Evolutionary conservation across 2,329 filamentous ascomycete species (phyloP).

Genomic region (Aschersonia sp.): DNA sequence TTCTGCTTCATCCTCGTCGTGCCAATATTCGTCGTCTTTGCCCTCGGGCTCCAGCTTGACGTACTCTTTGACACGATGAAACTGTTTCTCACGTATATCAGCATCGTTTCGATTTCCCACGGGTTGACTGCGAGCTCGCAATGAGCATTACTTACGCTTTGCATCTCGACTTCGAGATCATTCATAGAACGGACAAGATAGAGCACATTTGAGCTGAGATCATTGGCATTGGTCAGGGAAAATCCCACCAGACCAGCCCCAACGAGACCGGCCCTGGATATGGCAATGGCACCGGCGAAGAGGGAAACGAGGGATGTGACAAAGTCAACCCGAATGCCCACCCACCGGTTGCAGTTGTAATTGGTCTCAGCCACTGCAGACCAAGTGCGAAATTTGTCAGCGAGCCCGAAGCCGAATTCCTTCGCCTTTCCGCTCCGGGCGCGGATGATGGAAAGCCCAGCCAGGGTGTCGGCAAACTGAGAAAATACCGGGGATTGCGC

Average conservation of each 20-base stretch:
- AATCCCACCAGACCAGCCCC: constrained; percentile 40
- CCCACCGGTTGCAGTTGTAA: constrained; percentile 44
- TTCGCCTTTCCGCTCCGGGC: constrained; percentile 32
- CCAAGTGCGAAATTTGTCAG: constrained; percentile 31
- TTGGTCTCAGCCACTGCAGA: constrained; percentile 32
- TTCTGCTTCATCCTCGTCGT: constrained; percentile 18
- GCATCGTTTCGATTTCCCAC: no score
- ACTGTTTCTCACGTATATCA: constrained; percentile 14
- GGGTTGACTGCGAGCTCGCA: background rate
- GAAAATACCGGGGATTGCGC: constrained; percentile 40
- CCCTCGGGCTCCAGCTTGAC: constrained; percentile 30
- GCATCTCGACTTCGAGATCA: constrained; percentile 41
- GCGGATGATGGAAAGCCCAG: constrained; percentile 35
- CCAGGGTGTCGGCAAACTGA: constrained; percentile 38
- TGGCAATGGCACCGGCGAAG: constrained; percentile 35
- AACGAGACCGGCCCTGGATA: constrained; percentile 29
- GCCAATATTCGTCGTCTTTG: constrained; percentile 23
- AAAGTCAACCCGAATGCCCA: constrained; percentile 38
- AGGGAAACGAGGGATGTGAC: constrained; percentile 37
- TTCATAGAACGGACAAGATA: constrained; percentile 38
- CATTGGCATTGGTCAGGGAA: constrained; percentile 40
- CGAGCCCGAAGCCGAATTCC: constrained; percentile 33
- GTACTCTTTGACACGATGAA: constrained; percentile 34
- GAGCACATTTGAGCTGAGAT: constrained; percentile 35
- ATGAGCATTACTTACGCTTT: constrained; percentile 22